These are phyloP conservation scores for Mycena chlorophos DNA, from an alignment of 768 basidiomycete species.

Conservation along the genomic window DNA sequence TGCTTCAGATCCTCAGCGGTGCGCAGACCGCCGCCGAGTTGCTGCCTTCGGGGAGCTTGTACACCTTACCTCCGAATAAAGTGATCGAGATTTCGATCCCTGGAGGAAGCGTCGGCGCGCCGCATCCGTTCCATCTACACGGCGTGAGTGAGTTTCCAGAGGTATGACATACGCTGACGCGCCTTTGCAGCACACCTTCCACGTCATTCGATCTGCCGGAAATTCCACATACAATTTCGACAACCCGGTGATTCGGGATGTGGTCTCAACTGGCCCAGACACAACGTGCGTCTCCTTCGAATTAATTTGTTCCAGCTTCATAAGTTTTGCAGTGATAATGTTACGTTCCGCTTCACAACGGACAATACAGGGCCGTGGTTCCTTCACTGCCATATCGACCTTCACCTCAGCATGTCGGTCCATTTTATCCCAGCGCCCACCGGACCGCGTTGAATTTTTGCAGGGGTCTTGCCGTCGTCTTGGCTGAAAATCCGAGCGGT, in stretches of 20 bases:
- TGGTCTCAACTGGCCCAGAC: constrained; percentile 10
- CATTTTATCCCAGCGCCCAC: background rate
- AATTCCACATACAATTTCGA: constrained; percentile 27
- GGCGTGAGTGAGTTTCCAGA: constrained; percentile 5
- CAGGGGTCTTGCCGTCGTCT: background rate
- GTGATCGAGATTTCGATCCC: constrained; percentile 43
- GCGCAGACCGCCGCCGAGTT: constrained; percentile 32
- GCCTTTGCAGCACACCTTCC: constrained; percentile 29
- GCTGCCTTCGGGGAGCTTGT: constrained; percentile 37
- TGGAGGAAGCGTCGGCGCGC: constrained; percentile 18
- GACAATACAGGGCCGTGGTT: constrained; percentile 20
- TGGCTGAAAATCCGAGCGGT: too few species aligned
- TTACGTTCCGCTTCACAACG: constrained; percentile 18
- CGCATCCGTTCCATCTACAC: constrained; percentile 20
- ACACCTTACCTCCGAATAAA: constrained; percentile 38
- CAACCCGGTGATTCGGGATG: constrained; percentile 39
- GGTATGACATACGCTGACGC: background rate
- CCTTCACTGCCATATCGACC: constrained; percentile 16
- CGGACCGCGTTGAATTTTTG: background rate
- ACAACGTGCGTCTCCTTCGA: background rate
- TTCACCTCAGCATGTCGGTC: constrained; percentile 11
- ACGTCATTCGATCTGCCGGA: constrained; percentile 33
- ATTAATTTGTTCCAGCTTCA: background rate
- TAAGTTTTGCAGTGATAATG: constrained; percentile 5
- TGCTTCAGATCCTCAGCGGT: constrained; percentile 47